phyloP scores from a whole-genome alignment of 2,329 filamentous ascomycete genomes.

The Fusarium metavorans region DNA sequence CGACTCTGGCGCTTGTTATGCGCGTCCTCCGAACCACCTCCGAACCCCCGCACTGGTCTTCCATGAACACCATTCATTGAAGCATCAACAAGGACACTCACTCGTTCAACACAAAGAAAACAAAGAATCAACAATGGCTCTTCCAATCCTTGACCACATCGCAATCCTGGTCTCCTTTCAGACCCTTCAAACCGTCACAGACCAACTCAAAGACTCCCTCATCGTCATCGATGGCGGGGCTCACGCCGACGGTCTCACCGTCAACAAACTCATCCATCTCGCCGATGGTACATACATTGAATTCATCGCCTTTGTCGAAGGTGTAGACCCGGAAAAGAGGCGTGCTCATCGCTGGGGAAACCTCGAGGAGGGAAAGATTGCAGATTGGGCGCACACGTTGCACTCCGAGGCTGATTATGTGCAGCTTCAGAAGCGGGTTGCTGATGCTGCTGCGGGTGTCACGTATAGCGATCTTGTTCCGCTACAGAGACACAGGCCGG shows the following conservation, averaged over 20 bases:
- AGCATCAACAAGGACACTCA: background rate
- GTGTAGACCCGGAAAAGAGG: slow-evolving; percentile 53
- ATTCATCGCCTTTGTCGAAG: slow-evolving; percentile 71
- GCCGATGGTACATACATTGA: slow-evolving; percentile 75
- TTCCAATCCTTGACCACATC: slow-evolving; percentile 69
- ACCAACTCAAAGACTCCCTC: slow-evolving; percentile 65
- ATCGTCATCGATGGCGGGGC: slow-evolving; percentile 69
- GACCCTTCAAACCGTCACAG: slow-evolving; percentile 60
- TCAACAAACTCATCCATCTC: slow-evolving; percentile 73
- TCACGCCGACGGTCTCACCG: slow-evolving; percentile 70
- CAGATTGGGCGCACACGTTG: slow-evolving; percentile 72
- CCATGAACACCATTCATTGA: background rate
- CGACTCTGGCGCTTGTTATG: background rate
- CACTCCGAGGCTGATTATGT: slow-evolving; percentile 51
- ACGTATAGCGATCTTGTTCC: slow-evolving; percentile 61
- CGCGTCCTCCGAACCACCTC: slow-evolving; percentile 26
- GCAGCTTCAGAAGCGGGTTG: slow-evolving; percentile 53
- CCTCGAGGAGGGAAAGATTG: slow-evolving; percentile 60
- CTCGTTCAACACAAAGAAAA: background rate
- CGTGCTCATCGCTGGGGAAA: slow-evolving; percentile 69
- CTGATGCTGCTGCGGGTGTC: slow-evolving; percentile 48
- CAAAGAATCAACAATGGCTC: slow-evolving; percentile 9
- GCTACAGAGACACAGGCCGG: slow-evolving; percentile 66
- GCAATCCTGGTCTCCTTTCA: slow-evolving; percentile 70
- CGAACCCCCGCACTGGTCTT: slow-evolving; percentile 10